Evolutionary conservation across 2,329 filamentous ascomycete species (phyloP), one percentile per base, ranked within the genome.

Genomic region (Phaeophleospora eucalypticola): DNA sequence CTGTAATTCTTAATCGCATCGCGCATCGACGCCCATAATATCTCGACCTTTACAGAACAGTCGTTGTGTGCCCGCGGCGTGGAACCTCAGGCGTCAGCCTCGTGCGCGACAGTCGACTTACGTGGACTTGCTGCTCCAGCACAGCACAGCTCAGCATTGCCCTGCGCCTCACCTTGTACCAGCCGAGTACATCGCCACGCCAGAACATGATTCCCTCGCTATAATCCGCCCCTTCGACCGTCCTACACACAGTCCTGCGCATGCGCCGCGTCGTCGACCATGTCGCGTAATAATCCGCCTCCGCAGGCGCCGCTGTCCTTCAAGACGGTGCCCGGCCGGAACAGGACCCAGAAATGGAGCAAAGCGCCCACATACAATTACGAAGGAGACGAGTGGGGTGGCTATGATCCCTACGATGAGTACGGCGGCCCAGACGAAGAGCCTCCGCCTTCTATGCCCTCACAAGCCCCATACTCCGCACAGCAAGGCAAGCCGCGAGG

Each of bases 331-430:
- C 83, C 96, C 40, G 91, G 87, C 69, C 83, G 91, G 52, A 80
- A 83, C 46, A 95, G 95, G 72, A 96, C 90, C 45, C 87, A 84
- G 70, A 95, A 95, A 79, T 97, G 91, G 91, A 85, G 91, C 32
- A 86, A 95, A 61, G 91, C 91, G 29, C 91, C 90, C 68, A 77
- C 82, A 48, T 83, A 86, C 59, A 87, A 82, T 63, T 97, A 97
- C 63, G 90, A 91, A 61, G 91, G 90, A 53, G 89, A 94, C 60
- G 91, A 95, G 63, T 96, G 91, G 90, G 91, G 89, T 29, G 85
- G 81, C 36, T 73, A 72, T 53, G 74, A 77, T 54, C 77, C 78
- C 40, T 77, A 82, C 44, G 74, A 78, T 45, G 73, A 78, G 48
- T 75, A 77, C 53, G 77, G 80, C 34, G 76, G 78, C 29, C 69